These are phyloP conservation scores for Castanea crenata DNA, from an alignment of 306 rosid species.

Conservation along the genomic window DNA sequence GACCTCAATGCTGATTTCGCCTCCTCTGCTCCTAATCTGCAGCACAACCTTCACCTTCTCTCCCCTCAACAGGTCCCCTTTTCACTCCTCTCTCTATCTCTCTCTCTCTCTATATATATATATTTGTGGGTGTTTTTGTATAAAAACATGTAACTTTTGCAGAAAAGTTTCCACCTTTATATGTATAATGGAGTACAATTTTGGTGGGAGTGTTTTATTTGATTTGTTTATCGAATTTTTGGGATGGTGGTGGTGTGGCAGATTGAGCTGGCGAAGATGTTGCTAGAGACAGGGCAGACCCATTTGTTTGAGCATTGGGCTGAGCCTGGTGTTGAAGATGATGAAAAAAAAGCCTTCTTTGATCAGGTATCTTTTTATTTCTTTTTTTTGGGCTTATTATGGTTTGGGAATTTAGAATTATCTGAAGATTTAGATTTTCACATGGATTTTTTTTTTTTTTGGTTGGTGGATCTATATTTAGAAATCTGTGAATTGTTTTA, in stretches of 20 bases:
- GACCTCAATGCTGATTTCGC: constrained; percentile 38
- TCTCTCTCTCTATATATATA: too few species aligned
- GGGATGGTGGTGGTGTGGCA: constrained; percentile 26
- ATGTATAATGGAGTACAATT: neutral
- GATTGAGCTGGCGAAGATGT: constrained; percentile 61
- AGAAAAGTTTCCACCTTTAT: neutral
- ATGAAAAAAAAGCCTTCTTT: constrained; percentile 67
- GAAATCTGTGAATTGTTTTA: neutral
- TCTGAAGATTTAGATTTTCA: neutral
- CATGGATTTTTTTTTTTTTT: neutral
- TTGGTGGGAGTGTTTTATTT: neutral
- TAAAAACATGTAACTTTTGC: too few species aligned
- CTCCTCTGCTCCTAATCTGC: constrained; percentile 47
- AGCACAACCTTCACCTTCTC: constrained; percentile 52
- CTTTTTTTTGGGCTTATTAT: neutral
- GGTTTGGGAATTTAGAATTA: neutral
- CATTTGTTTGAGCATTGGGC: constrained; percentile 83
- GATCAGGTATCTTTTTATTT: constrained; percentile 50
- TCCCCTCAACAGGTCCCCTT: constrained; percentile 51
- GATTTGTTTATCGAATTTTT: neutral
- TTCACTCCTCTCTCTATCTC: too few species aligned
- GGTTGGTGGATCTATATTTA: neutral
- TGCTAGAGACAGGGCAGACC: constrained; percentile 60
- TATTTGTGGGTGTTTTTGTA: too few species aligned
- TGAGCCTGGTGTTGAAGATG: constrained; percentile 69